Base-by-base conservation (phyloP, 2,329 filamentous ascomycete species). In the Tolypocladium guangdongense region DNA sequence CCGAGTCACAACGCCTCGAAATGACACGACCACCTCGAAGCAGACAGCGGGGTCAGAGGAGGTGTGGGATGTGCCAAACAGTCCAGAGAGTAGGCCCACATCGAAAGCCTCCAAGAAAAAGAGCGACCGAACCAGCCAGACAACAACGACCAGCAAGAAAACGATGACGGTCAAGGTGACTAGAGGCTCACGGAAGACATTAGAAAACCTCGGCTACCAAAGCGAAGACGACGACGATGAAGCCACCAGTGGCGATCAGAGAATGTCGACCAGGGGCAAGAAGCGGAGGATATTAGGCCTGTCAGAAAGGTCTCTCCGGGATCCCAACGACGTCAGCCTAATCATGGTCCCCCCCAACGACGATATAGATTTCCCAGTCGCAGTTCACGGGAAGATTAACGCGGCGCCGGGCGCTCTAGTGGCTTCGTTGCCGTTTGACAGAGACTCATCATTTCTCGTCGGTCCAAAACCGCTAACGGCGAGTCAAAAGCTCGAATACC, bases 61-160 rank as follows among this genome's bases (percentile, higher is more conserved):
- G 51, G 60, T 63, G 8, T 78, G 74, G 70, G 74, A 75, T 38
- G 67, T 78, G 4, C 74, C 74, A 0, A 72, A 69, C 56, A 77
- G 74, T 46, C 68, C 72, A 7, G 68, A 67, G 30, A 56, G 30
- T 10, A 50, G 53, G 49, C 30, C 41, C 30, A 45, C 18, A 14
- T 36, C 27, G 3, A 16, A 35, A 27, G 18, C 27, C 16, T 32
- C 46, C 7, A 47, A 50, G 45, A 45, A 39, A 38, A 35, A 24
- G n/a, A 36, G 20, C 6, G 35, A 33, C 5, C 50, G 48, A 16
- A 10, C 14, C 11, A 50, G 43, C 30, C 49, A 30, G 30, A 30
- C 30, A 7, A 38, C 16, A 6, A 51, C 57, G 6, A 56, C 55
- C n/a, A 50, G 43, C 30, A 50, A 30, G 30, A 30, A 4, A 7